These are phyloP conservation scores for Kuraishia borneana DNA, from an alignment of 805 yeast species.

Conservation along the genomic window DNA sequence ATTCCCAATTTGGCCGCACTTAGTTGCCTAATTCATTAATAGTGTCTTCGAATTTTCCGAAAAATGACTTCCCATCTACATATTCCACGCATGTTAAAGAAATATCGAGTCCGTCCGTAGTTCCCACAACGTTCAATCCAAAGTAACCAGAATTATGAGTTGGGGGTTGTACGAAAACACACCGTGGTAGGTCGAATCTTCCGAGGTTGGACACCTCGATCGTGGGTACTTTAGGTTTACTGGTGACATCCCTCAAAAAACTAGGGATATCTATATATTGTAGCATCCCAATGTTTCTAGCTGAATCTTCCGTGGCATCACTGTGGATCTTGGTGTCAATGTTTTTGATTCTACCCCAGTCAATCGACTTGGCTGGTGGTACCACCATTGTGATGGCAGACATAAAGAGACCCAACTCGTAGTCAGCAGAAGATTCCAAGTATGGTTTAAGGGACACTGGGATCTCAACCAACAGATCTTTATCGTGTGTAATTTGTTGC, in stretches of 20 bases:
- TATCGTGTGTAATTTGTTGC: not conserved
- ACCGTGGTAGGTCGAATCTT: not conserved
- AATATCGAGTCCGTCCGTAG: not conserved
- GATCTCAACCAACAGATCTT: not conserved
- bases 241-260: slow-evolving; percentile 1
- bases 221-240: slow-evolving; percentile 2
- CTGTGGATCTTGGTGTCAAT: slow-evolving; percentile 6
- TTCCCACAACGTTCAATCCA: slow-evolving; percentile 7
- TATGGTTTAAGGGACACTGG: not conserved
- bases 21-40: not conserved
- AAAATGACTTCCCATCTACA: not conserved
- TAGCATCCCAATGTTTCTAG: slow-evolving; percentile 6
- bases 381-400: not conserved
- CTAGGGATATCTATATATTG: slow-evolving; percentile 2
- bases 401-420: slow-evolving; percentile 1
- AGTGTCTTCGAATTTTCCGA: not conserved
- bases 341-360: slow-evolving; percentile 8
- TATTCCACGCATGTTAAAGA: not conserved
- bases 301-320: not conserved
- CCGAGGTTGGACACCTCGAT: slow-evolving; percentile 12
- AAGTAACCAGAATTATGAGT: slow-evolving; percentile 6
- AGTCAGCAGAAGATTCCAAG: not conserved
- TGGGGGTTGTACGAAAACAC: slow-evolving; percentile 10
- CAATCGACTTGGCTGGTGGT: not conserved
- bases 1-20: not conserved